A percentile compares a stretch with the other conserved stretches of the same genome.
These are phyloP conservation scores for Polytrichum formosum DNA, from an alignment of 225 moss, liverwort and hornwort species.

Conservation along the genomic window DNA sequence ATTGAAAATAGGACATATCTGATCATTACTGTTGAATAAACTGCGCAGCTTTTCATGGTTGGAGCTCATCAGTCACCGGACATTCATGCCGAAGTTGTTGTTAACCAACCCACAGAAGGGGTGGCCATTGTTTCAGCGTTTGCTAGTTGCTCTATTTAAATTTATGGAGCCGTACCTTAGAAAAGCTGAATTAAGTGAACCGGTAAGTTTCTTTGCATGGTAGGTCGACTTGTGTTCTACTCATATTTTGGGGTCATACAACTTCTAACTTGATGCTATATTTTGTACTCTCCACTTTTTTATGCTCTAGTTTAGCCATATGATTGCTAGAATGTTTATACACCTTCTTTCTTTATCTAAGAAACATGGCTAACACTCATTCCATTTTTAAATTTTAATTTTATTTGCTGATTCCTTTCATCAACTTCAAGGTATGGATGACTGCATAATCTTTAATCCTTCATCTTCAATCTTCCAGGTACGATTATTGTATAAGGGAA, in stretches of 20 bases:
- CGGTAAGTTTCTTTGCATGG: conserved; percentile 40
- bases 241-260: too few species aligned
- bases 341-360: too few species aligned
- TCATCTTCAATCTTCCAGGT: conserved; percentile 43
- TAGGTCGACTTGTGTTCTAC: too few species aligned
- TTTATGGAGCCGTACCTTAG: conserved; percentile 99
- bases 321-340: too few species aligned
- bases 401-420: background rate
- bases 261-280: background rate
- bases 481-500: conserved; percentile 88
- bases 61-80: conserved; percentile 96
- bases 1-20: too few species aligned
- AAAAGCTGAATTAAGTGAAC: conserved; percentile 95
- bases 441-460: background rate
- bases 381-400: too few species aligned
- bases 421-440: background rate
- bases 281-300: background rate
- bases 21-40: too few species aligned
- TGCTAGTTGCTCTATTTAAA: conserved; percentile 91
- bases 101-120: conserved; percentile 87
- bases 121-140: conserved; percentile 95
- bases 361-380: too few species aligned
- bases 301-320: background rate
- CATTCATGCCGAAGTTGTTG: conserved; percentile 95
- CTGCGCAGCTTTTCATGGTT: conserved; percentile 88